Base-by-base conservation (phyloP, 306 rosid genomes). In the Cajanus cajan region DNA sequence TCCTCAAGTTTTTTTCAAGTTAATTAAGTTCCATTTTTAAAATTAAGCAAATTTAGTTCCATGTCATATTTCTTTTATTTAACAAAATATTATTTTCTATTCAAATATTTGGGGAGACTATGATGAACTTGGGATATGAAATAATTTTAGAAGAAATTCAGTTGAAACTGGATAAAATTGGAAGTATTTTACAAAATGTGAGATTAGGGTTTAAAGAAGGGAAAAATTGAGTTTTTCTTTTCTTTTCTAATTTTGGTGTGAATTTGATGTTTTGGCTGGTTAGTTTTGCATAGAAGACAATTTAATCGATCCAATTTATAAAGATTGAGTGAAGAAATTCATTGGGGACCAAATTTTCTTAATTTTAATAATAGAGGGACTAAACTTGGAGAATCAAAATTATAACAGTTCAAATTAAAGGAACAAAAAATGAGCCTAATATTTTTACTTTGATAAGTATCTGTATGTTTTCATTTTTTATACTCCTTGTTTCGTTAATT, bases 381-480 rank as follows among this genome's bases (percentile, higher is more conserved):
- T 14, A 58, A 58, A 57, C 4, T 58, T 12, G 16, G 39, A 25
- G 12, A 5, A 11, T 33, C 63, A 55, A 25, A 58, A 6, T 25
- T 54, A 31, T 14, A 54, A 24, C 0, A 5, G 10, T 12, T 58
- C 3, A 58, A 24, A 58, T 37, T 12, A 58, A 4, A 58, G 2
- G 65, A 11, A 25, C 19, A 0, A 13, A 58, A 58, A 24, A 12
- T 24, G n/a, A 58, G 19, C 37, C 18, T 58, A 4, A 5, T 54
- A 28, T 33, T 15, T 62, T 64, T 64, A 36, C 14, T 16, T n/a
- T 66, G 31, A 78, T 75, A 37, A 69, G 52, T 78, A 74, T 69
- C 40, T 50, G 2, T 54, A 33, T 79, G 21, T 77, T 80, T 71
- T 8, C 61, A 24, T n/a, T 58, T 43, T 67, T 43, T 31, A 24